These are phyloP conservation scores for Alternaria alternata DNA, from an alignment of 2,329 filamentous ascomycete genomes.

Conservation along the genomic window DNA sequence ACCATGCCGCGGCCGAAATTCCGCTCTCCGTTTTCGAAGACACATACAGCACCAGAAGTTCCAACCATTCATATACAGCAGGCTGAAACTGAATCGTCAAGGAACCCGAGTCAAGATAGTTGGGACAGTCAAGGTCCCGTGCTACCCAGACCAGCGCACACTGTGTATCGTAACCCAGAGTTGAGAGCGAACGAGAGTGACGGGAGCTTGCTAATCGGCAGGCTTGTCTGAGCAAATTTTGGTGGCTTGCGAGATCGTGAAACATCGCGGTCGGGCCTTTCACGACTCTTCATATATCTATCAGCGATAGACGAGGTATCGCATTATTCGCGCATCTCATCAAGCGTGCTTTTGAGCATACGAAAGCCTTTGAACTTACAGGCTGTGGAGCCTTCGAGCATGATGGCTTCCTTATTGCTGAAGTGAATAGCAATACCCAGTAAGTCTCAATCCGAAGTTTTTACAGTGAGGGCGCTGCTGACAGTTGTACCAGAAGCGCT, in stretches of 20 bases:
- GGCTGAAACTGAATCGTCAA: slow-evolving; percentile 31
- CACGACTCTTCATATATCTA: background rate
- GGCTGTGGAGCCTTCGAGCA: background rate
- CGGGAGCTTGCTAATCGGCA: slow-evolving; percentile 26
- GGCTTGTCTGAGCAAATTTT: slow-evolving; percentile 21
- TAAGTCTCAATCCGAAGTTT: background rate
- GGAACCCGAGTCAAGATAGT: slow-evolving; percentile 31
- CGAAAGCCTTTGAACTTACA: background rate
- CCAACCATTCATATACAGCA: slow-evolving; percentile 38
- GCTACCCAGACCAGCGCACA: slow-evolving; percentile 27
- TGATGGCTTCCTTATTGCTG: background rate
- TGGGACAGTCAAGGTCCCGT: slow-evolving; percentile 28
- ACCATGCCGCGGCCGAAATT: slow-evolving; percentile 16
- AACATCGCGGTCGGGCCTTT: background rate
- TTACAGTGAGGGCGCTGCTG: background rate
- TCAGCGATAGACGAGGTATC: background rate
- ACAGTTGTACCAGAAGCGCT: background rate
- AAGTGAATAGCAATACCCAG: background rate
- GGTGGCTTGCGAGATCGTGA: slow-evolving; percentile 14
- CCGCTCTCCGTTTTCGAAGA: slow-evolving; percentile 25
- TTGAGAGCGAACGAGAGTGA: slow-evolving; percentile 21
- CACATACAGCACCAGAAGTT: slow-evolving; percentile 3
- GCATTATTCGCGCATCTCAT: background rate
- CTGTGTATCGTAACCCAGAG: slow-evolving; percentile 21
- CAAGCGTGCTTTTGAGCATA: background rate